A percentile compares a stretch with the other conserved stretches of the same genome.
Conservation (phyloP, 2,329 filamentous ascomycete species). For the Bisporella sp. region DNA sequence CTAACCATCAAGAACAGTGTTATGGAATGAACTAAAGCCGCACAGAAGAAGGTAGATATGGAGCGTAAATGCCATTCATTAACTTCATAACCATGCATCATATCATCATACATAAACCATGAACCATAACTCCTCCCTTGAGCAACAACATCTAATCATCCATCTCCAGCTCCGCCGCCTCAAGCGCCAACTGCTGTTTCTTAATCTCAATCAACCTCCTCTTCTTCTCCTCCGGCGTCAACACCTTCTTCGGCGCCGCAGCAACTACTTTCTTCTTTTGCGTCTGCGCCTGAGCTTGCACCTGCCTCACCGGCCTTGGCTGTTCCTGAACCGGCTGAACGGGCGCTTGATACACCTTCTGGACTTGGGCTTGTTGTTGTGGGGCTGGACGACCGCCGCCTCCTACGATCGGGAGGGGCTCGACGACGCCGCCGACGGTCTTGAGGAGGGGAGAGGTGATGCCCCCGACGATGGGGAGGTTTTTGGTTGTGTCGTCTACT, state of each 20-base stretch:
- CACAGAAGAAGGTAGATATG: too few species aligned
- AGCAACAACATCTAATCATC: constrained; percentile 3
- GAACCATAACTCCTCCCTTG: too few species aligned
- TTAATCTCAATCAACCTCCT: constrained; percentile 15
- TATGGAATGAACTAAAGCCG: too few species aligned
- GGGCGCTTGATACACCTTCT: not conserved
- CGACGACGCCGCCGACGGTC: constrained; percentile 21
- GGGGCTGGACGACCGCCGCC: not conserved
- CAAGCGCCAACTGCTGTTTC: constrained; percentile 17
- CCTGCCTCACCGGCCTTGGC: not conserved
- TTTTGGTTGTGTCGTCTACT: constrained; percentile 20
- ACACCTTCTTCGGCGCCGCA: constrained; percentile 5
- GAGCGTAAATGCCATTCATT: too few species aligned
- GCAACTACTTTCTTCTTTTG: too few species aligned
- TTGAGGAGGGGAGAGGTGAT: constrained; percentile 19
- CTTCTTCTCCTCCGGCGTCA: constrained; percentile 19
- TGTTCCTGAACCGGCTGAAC: constrained; percentile 3
- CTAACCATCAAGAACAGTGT: too few species aligned
- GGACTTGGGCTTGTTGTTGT: too few species aligned
- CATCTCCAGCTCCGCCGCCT: constrained; percentile 18
- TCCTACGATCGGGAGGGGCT: constrained; percentile 17
- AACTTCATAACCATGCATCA: too few species aligned
- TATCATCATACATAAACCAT: too few species aligned
- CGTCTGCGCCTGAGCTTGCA: constrained; percentile 1
- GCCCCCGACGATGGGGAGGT: constrained; percentile 16